phyloP scores from a whole-genome alignment of 345 rosid species.

The Noccaea bulbosa region DNA sequence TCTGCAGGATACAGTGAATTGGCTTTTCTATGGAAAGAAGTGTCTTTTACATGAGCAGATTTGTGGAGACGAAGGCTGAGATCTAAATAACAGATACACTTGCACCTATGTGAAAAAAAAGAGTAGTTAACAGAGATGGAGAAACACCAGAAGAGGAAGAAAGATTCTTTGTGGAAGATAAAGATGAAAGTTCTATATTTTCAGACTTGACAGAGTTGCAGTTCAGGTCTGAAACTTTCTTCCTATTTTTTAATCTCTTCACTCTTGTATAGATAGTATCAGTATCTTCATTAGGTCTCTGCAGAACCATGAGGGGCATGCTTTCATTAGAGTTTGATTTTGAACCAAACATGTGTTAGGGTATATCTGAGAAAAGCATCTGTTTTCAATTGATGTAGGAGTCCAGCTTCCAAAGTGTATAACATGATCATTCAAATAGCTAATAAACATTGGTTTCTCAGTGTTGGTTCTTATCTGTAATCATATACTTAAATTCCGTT shows the following conservation, averaged over 20 bases:
- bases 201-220: too few relatives aligned
- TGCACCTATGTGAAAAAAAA: too few relatives aligned
- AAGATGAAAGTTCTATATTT: too few relatives aligned
- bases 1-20: constrained; percentile 43
- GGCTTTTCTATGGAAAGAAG: background rate
- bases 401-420: constrained; percentile 11
- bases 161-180: too few relatives aligned
- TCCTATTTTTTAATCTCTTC: too few relatives aligned
- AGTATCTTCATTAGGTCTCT: constrained; percentile 1
- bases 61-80: too few relatives aligned
- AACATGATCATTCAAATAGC: constrained; percentile 8
- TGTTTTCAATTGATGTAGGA: constrained; percentile 20
- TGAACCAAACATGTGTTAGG: constrained; percentile 11
- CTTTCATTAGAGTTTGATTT: background rate
- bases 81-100: too few relatives aligned
- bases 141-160: too few relatives aligned
- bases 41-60: too few relatives aligned
- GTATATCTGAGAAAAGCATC: background rate
- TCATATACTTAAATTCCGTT: background rate
- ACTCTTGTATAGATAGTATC: too few relatives aligned
- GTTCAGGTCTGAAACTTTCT: too few relatives aligned
- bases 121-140: too few relatives aligned
- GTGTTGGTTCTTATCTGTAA: background rate
- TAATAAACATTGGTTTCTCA: background rate
- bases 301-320: background rate